Conservation (phyloP, 495 filamentous ascomycete genomes). For the Venustampulla echinocandica region DNA sequence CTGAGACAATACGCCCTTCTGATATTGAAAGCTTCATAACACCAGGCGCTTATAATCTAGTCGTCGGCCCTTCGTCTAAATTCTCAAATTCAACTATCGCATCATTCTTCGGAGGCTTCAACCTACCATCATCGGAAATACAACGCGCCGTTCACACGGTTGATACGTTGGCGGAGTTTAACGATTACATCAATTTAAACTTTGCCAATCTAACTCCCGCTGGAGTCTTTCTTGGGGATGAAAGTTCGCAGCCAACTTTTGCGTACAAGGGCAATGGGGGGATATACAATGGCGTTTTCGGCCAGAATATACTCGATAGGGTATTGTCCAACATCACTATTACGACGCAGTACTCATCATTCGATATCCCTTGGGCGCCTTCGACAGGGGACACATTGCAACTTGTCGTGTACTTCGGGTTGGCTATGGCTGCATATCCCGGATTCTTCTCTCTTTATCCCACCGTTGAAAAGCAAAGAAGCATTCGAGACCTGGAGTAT, state of each 20-base stretch:
- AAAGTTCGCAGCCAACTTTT: conserved; percentile 44
- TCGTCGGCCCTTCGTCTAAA: conserved; percentile 51
- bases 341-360: conserved; percentile 53
- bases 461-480: conserved; percentile 64
- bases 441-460: conserved; percentile 83
- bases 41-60: conserved; percentile 37
- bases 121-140: conserved; percentile 12
- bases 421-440: conserved; percentile 67
- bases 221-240: conserved; percentile 58
- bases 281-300: conserved; percentile 50
- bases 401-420: conserved; percentile 67
- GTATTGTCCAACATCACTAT: conserved; percentile 58
- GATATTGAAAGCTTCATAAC: conserved; percentile 31
- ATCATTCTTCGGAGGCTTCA: conserved; percentile 34
- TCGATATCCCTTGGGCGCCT: conserved; percentile 59
- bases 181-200: conserved; percentile 48
- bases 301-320: conserved; percentile 64
- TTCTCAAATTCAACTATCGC: conserved; percentile 34
- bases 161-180: conserved; percentile 57
- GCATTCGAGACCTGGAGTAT: conserved; percentile 77
- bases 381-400: conserved; percentile 64
- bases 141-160: conserved; percentile 37
- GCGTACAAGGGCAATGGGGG: conserved; percentile 47
- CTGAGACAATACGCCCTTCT: conserved; percentile 29
- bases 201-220: conserved; percentile 64